Base-by-base conservation (phyloP, 164 flowering plant genomes). In the Vitis rotundifolia region DNA sequence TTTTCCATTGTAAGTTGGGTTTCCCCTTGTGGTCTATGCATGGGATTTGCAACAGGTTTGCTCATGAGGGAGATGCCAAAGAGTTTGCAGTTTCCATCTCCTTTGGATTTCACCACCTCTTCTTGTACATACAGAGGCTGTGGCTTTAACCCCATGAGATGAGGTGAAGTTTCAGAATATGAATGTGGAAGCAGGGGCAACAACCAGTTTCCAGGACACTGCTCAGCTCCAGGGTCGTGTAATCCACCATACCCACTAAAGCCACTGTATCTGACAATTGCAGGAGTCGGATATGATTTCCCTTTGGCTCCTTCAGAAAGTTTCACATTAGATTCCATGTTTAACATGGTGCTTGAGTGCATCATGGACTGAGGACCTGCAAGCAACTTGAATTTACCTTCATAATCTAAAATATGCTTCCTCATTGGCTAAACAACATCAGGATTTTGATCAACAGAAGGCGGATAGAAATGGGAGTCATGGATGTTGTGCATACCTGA, bases 1-100 rank as follows among this genome's bases (percentile, higher is more conserved):
- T 37, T 37, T 37, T 37, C 44, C 44, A 37, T 3, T 37, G 44
- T 37, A 37, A 37, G 44, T 3, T 37, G 44, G 44, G 3, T 37
- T 5, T 37, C 44, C 44, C 7, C 44, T 37, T 37, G 44, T 6
- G 44, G 53, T 69, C 76, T 66, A 63, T 75, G 16, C 64, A 71
- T 10, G 78, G 52, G 52, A 37, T 59, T 8, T 44, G 74, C 53
- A 28, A 67, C 76, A 59, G 82, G 70, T 28, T 70, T 83, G 68
- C 80, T 78, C 49, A 69, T 52, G 6, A 93, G 88, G 14, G 91
- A 78, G 31, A 91, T 83, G 14, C 99, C 99, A 78, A 95, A 95
- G 28, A 95, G 86, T 79, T 82, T 93, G 77, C 85, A 93, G 71
- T 84, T 86, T 10, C 91, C 90, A 22, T 22, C 26, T 66, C 87